Base-by-base conservation (phyloP, 106 monocot genomes). In the Amphibolis antarctica region DNA sequence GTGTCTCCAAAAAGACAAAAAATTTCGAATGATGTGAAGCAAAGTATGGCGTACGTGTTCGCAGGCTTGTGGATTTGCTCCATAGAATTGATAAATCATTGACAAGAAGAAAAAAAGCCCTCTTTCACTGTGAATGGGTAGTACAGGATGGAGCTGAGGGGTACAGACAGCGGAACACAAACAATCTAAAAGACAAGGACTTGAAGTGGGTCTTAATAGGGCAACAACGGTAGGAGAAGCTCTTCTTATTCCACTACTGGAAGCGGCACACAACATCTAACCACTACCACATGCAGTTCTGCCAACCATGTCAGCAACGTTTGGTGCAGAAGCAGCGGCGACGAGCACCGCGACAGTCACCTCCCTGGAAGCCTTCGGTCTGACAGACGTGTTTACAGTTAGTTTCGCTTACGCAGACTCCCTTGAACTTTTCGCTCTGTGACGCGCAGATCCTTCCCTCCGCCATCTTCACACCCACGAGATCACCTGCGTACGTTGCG, bases 351-450 rank as follows among this genome's bases (percentile, higher is more conserved):
- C 67, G 30, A 55, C 78, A 79, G 21, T 17, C 48, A 21, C 74
- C 78, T 5, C 74, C 78, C 0, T 4, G 45, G 78, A 79, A 79
- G 56, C 74, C 69, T 55, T 79, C 74, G 0, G 27, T 22, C 20
- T 19, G 31, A 74, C 69, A 79, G 17, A 79, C 64, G 18, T 19
- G 25, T 14, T 21, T 56, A 21, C 79, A 79, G 69, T 79, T 79
- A 42, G 22, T 44, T 10, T 46, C 47, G 10, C 55, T 63, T 10
- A 65, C 10, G 21, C 79, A 79, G 10, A 58, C 3, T 10, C 79
- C 79, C 23, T 44, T 51, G 74, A 69, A 74, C 44, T 61, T 65
- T 51, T 69, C 65, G 65, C 79, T 79, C 60, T 64, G 64, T 12
- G 69, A 66, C 42, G 49, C 36, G 57, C 79, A 79, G 12, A 47